Evolutionary conservation across 352 stramenopile species (phyloP), one percentile per base, ranked within the genome.

Genomic region (Globisporangium iwayamae): DNA sequence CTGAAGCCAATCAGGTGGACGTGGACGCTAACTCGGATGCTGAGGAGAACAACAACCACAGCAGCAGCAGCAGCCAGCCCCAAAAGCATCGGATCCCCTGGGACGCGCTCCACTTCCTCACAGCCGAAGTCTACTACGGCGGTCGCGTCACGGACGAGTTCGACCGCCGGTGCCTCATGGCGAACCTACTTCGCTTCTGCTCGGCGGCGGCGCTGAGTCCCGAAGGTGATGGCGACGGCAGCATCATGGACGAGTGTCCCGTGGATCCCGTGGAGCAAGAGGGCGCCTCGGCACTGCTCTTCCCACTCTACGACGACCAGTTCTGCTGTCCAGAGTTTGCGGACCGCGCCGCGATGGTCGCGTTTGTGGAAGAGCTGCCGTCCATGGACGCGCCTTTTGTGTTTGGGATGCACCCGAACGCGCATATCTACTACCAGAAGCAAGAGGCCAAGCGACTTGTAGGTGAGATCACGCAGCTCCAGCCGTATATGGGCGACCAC

Each of bases 381-480:
- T 34, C 71, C 7, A 67, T 88, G 58, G 80, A 91, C 20, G 74
- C 68, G 1, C 83, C 85, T 20, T 79, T 87, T n/a, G 71, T 91
- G 18, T 92, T 94, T 72, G 85, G 85, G 0, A 90, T 94, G 77
- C 85, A 94, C 61, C 75, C 82, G 32, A 94, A 94, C 16, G 86
- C 85, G 1, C 85, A 93, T 38, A 70, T 91, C 32, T 81, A 84
- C 34, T 87, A 82, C 56, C 74, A 90, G 32, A 75, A 76, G 39
- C 75, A 91, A 20, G 73, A 91, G 62, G 76, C 69, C 0, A 63
- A 88, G 59, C 70, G 67, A 0, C 63, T 91, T 11, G 46, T 85
- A 5, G 61, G 62, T 0, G 66, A 74, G 25, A 53, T 89, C 1
- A 52, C 78, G 41, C 75, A 76, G 18, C 68, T 91, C 3, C 75